Percentiles rank a stretch among this genome's conserved stretches.
Conservation (phyloP, 495 filamentous ascomycete genomes). For the Daldinia vernicosa region DNA sequence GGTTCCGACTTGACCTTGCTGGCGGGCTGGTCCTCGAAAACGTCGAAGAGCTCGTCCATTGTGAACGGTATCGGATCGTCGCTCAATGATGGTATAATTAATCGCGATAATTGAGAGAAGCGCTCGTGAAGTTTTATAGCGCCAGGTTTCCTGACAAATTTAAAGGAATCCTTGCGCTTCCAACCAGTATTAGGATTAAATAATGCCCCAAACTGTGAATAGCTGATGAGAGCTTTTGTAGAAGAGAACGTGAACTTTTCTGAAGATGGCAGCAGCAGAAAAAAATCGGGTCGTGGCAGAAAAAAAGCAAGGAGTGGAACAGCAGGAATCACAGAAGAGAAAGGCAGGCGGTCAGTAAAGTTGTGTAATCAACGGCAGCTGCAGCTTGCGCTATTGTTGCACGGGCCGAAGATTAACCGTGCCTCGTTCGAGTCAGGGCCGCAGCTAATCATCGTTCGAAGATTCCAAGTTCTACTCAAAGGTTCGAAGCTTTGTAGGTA, state of each 20-base stretch:
- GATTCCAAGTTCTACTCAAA: conserved; percentile 33
- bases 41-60: conserved; percentile 87
- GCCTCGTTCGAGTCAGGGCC: conserved; percentile 2
- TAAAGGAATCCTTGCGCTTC: background rate
- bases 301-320: conserved; percentile 31
- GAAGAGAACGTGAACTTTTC: conserved; percentile 23
- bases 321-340: background rate
- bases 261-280: conserved; percentile 6
- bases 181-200: background rate
- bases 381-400: background rate
- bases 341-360: conserved; percentile 26
- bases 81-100: background rate
- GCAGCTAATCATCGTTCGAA: conserved; percentile 37
- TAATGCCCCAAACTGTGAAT: background rate
- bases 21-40: conserved; percentile 69
- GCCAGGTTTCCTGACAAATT: background rate
- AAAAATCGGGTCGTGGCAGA: conserved; percentile 39
- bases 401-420: conserved; percentile 23
- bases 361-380: background rate
- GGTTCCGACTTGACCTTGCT: conserved; percentile 55
- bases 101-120: background rate
- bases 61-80: conserved; percentile 17
- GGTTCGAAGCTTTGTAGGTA: conserved; percentile 7
- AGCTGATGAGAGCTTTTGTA: conserved; percentile 2
- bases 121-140: background rate